Conservation (phyloP, 2,329 filamentous ascomycete species). For the Aspergillus jensenii region DNA sequence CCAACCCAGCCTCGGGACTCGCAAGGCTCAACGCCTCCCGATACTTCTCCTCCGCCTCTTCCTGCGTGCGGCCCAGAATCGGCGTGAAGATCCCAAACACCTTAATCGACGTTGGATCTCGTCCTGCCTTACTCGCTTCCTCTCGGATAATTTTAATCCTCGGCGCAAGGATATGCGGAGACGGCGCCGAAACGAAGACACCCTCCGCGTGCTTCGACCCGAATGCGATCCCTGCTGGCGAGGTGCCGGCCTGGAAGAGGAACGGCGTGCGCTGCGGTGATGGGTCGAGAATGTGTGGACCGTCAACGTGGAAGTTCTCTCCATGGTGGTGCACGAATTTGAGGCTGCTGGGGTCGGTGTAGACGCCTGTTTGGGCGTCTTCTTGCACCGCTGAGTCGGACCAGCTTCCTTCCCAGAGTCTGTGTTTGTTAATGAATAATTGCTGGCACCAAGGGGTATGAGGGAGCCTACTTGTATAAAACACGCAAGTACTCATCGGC, state of each 20-base stretch:
- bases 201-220: conserved; percentile 60
- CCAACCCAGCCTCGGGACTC: conserved; percentile 18
- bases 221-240: conserved; percentile 56
- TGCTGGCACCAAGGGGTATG: too few species aligned
- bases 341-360: conserved; percentile 59
- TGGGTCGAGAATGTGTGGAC: conserved; percentile 53
- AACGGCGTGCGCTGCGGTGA: conserved; percentile 59
- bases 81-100: conserved; percentile 55
- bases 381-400: conserved; percentile 57
- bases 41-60: conserved; percentile 55
- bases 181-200: conserved; percentile 59
- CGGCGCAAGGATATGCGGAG: conserved; percentile 48
- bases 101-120: conserved; percentile 58
- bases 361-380: conserved; percentile 55
- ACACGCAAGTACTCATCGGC: conserved; percentile 63
- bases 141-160: conserved; percentile 56
- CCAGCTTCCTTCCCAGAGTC: conserved; percentile 58
- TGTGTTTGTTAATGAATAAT: conserved; percentile 17
- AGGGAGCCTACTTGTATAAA: conserved; percentile 55
- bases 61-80: conserved; percentile 51
- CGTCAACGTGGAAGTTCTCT: conserved; percentile 52
- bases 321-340: conserved; percentile 61
- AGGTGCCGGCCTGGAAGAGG: conserved; percentile 61
- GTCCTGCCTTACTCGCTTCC: conserved; percentile 52
- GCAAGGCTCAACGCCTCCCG: conserved; percentile 51